phyloP scores from a whole-genome alignment of 495 filamentous ascomycete genomes.

The Xylaria telfairii region DNA sequence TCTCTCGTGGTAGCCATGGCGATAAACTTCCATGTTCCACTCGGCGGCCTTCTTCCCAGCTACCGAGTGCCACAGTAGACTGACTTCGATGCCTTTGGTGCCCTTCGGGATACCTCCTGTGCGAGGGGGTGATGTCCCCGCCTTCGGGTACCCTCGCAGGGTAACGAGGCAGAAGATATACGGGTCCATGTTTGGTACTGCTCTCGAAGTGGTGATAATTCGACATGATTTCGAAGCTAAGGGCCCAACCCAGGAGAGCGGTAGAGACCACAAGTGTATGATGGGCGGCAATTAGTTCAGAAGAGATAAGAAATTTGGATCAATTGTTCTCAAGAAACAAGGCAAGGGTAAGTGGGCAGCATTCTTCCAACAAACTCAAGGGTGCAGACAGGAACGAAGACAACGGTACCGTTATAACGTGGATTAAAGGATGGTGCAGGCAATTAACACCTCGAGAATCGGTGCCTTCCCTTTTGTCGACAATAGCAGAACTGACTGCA shows the following conservation, averaged over 20 bases:
- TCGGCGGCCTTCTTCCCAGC: not conserved
- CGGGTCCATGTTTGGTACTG: not conserved
- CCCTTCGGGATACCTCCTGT: not conserved
- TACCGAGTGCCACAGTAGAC: not conserved
- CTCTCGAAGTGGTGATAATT: not conserved
- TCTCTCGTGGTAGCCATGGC: not conserved
- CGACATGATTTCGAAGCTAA: not conserved
- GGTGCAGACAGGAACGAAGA: not conserved
- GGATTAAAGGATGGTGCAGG: not conserved
- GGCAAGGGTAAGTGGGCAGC: not conserved
- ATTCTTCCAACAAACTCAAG: not conserved
- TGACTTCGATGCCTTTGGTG: not conserved
- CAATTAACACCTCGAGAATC: not conserved
- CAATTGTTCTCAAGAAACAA: not conserved
- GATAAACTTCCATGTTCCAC: conserved; percentile 11
- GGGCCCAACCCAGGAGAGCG: not conserved
- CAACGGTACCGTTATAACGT: not conserved
- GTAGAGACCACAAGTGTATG: not conserved
- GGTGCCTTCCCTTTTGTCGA: not conserved
- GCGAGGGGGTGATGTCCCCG: not conserved
- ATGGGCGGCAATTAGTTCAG: not conserved
- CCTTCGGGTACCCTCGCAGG: not conserved
- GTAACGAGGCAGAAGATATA: conserved; percentile 8
- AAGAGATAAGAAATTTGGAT: not conserved
- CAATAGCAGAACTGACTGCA: not conserved